These are phyloP conservation scores for Coleophoma cylindrospora DNA, from an alignment of 2,329 filamentous ascomycete species.

Conservation along the genomic window DNA sequence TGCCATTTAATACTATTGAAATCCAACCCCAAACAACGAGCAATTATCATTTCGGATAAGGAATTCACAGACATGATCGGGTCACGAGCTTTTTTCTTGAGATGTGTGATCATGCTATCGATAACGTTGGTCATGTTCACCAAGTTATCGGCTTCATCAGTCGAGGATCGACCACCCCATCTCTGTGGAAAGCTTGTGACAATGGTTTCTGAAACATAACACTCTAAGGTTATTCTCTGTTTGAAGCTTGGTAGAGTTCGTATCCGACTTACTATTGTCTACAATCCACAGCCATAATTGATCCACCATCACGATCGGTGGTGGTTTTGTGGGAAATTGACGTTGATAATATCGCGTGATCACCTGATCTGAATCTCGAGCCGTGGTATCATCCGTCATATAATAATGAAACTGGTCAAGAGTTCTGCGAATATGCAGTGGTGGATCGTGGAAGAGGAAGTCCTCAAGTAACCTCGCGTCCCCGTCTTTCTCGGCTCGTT, in stretches of 20 bases:
- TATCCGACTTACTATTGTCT: conserved; percentile 18
- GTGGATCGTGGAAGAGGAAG: conserved; percentile 15
- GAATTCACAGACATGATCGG: not conserved
- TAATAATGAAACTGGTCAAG: conserved; percentile 39
- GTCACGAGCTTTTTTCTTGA: not conserved
- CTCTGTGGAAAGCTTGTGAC: conserved; percentile 36
- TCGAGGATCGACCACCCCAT: conserved; percentile 28
- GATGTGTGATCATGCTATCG: not conserved
- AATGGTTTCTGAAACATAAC: conserved; percentile 23
- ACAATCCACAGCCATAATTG: conserved; percentile 39
- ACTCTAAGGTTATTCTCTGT: no score
- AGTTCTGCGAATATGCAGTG: conserved; percentile 37
- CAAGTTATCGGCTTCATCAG: not conserved
- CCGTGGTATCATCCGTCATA: conserved; percentile 30
- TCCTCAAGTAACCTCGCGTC: conserved; percentile 6
- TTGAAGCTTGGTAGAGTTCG: no score
- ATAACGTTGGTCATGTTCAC: not conserved
- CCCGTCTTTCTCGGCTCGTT: no score
- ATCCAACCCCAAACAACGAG: not conserved
- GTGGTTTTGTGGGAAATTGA: conserved; percentile 3
- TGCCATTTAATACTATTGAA: not conserved
- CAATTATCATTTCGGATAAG: not conserved
- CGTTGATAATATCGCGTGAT: conserved; percentile 10
- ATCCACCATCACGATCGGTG: conserved; percentile 33
- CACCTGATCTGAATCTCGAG: conserved; percentile 27